Percentiles rank a stretch among this genome's conserved stretches.
Conservation (phyloP, 257 asterid species). For the Leptodermis oblonga region DNA sequence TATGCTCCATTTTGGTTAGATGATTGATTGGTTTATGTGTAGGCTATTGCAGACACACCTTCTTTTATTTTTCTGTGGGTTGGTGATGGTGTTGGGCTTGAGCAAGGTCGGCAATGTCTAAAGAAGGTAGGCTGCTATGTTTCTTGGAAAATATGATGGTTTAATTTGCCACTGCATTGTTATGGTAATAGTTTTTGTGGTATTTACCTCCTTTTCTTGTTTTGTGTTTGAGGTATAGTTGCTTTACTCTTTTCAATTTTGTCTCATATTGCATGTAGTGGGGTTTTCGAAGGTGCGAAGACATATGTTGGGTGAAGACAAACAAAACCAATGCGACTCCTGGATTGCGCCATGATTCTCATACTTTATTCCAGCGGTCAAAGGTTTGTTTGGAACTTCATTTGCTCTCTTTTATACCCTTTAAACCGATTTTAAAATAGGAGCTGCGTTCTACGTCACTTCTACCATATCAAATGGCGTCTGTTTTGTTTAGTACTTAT, state of each 20-base stretch:
- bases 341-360: constrained; percentile 96
- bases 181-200: constrained; percentile 7
- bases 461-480: too few relatives aligned
- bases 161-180: background rate
- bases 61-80: constrained; percentile 99
- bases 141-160: constrained; percentile 11
- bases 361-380: constrained; percentile 88
- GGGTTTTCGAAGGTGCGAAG: constrained; percentile 99
- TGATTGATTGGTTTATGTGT: constrained; percentile 6
- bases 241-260: background rate
- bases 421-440: background rate
- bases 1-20: background rate
- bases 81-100: constrained; percentile 98
- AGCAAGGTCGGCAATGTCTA: constrained; percentile 97
- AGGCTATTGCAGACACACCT: constrained; percentile 99
- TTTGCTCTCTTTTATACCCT: constrained; percentile 5
- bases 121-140: constrained; percentile 59
- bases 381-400: constrained; percentile 46
- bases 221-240: background rate
- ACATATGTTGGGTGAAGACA: constrained; percentile 99
- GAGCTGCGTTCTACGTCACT: too few relatives aligned
- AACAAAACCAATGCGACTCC: constrained; percentile 92
- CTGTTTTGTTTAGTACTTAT: constrained; percentile 1
- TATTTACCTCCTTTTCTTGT: background rate
- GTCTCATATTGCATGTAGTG: constrained; percentile 44